Evolutionary conservation across 208 protist genomes (phyloP), one percentile per base, ranked within the genome.

Genomic region (Wallacemonas sp.): DNA sequence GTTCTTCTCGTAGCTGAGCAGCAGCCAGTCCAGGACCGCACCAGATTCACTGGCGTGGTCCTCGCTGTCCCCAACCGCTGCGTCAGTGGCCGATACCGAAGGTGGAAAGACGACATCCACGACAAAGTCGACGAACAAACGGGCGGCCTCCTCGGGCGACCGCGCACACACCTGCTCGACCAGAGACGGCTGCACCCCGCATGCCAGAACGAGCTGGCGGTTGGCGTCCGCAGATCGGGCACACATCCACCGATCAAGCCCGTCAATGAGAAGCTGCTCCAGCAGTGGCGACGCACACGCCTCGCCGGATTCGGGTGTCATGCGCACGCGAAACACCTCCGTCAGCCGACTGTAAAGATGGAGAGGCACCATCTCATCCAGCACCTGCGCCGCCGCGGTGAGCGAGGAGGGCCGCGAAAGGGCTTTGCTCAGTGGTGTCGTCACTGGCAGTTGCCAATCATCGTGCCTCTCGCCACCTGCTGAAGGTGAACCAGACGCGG

Each of bases 201-300:
- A 92, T 1, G 89, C 81, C 8, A 81, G 71, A 15, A 92, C 62
- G 9, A 95, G 46, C 24, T 74, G 71, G 34, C 83, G 76, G 41
- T 80, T 81, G 46, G 87, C 79, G 15, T 66, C 63, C 1, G 62
- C 21, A 1, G 59, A 46, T 21, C 68, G 70, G 12, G 27, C 26
- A 12, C 29, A 45, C 76, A 93, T 76, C 85, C 85, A 95, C 2
- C 68, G 68, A 45, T 93, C 90, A 12, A 95, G 15, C 0, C 71
- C 87, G 57, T 95, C 90, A 57, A 95, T 82, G 32, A 93, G 69
- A 44, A 92, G 76, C 76, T 95, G 90, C 68, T 93, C 87, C 27
- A 68, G 52, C 13, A 92, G 26, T 8, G 83, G 71, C 0, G 72
- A 69, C 2, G 22, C 41, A 27, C 24, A 19, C 21, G 22, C 22